These are phyloP conservation scores for Penicillium cinerascens DNA, from an alignment of 495 filamentous ascomycete species.

Conservation along the genomic window DNA sequence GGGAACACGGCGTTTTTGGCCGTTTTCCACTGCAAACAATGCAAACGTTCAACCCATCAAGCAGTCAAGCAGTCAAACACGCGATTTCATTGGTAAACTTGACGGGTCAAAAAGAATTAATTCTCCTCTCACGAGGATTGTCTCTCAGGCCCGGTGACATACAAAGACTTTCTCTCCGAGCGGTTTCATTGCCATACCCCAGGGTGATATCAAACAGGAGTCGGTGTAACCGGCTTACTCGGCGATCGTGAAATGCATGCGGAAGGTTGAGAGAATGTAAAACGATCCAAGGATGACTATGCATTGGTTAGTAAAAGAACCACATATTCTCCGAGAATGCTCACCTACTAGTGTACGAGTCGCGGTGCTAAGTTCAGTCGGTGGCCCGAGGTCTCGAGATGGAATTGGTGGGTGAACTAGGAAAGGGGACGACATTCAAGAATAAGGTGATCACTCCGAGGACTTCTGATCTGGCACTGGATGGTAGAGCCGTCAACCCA, in stretches of 20 bases:
- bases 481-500: background rate
- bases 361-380: no score
- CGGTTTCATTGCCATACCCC: background rate
- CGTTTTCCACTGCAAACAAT: constrained; percentile 8
- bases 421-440: background rate
- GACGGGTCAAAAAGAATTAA: background rate
- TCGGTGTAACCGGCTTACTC: background rate
- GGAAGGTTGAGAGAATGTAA: background rate
- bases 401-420: background rate
- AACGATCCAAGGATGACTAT: background rate
- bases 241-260: background rate
- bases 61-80: background rate
- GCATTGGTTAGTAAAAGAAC: background rate
- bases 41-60: constrained; percentile 5
- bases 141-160: background rate
- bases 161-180: background rate
- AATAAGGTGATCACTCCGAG: background rate
- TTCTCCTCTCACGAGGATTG: background rate
- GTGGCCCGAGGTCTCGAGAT: no score
- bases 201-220: background rate
- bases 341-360: no score
- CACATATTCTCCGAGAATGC: no score
- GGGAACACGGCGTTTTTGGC: constrained; percentile 8
- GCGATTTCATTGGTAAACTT: background rate
- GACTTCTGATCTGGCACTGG: background rate